Percentiles rank a stretch among this genome's conserved stretches.
Evolutionary conservation across 148 eudicot species (phyloP).

Genomic region (Cornus florida): DNA sequence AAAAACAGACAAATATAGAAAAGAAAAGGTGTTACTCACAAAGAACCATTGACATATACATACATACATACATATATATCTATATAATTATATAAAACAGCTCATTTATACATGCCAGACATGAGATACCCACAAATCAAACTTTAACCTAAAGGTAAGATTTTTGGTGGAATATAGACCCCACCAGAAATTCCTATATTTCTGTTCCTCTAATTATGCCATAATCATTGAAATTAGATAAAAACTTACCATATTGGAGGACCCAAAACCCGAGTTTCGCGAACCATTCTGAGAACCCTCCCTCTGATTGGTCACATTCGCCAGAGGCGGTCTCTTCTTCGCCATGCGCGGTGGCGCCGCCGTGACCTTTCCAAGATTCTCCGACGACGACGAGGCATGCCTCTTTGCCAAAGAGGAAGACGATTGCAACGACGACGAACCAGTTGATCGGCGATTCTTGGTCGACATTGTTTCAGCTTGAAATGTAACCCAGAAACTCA

Average conservation of each 20-base stretch:
- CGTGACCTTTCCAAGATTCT: not conserved
- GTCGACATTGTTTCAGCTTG: not conserved
- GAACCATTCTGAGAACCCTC: not conserved
- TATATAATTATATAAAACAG: not conserved
- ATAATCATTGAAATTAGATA: not conserved
- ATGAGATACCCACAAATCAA: not conserved
- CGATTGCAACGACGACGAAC: not conserved
- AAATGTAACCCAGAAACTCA: not conserved
- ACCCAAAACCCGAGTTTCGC: conserved; percentile 19
- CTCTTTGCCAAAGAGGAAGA: conserved; percentile 34
- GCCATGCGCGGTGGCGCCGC: not conserved
- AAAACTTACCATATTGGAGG: conserved; percentile 41
- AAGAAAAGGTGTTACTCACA: no score
- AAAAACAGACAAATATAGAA: no score
- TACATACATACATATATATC: not conserved
- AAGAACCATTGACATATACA: not conserved
- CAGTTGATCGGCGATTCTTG: not conserved
- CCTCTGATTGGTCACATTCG: not conserved
- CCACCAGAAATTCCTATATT: no score
- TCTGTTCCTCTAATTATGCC: not conserved
- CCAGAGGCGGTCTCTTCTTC: not conserved
- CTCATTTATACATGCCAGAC: not conserved
- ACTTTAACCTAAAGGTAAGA: not conserved
- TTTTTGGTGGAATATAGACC: no score
- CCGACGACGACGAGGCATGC: conserved; percentile 14